These are phyloP conservation scores for Blastomyces silverae DNA, from an alignment of 2,329 filamentous ascomycete species.

Conservation along the genomic window DNA sequence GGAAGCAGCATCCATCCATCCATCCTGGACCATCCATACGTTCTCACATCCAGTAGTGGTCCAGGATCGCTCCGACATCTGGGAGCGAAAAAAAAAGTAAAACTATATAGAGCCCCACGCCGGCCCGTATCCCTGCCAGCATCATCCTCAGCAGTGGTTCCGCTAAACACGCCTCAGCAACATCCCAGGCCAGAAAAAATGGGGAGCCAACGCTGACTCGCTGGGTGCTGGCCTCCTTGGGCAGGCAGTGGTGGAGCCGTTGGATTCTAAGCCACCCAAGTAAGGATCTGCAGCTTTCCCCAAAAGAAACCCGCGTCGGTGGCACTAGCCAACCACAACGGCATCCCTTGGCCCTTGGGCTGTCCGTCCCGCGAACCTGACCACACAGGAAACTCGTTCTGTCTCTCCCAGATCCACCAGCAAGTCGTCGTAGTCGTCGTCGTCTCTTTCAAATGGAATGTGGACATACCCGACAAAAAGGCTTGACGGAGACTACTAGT, in stretches of 20 bases:
- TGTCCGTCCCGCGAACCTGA: neutral
- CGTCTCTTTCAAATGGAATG: too few species aligned
- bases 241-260: slow-evolving; percentile 9
- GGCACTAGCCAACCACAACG: slow-evolving; percentile 7
- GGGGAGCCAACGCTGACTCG: neutral
- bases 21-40: too few species aligned
- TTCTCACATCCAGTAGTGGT: neutral
- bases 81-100: neutral
- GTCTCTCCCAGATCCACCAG: neutral
- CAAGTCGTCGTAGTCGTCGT: too few species aligned
- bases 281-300: slow-evolving; percentile 13
- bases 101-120: neutral
- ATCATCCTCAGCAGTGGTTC: slow-evolving; percentile 1
- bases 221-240: neutral
- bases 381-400: too few species aligned
- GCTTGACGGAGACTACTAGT: too few species aligned
- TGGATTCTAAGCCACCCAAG: slow-evolving; percentile 13
- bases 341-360: neutral
- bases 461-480: too few species aligned
- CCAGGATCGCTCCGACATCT: neutral
- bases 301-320: slow-evolving; percentile 7
- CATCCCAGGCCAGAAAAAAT: neutral
- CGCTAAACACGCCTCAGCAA: slow-evolving; percentile 1
- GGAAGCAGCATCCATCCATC: neutral
- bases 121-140: neutral